Evolutionary conservation across 768 basidiomycete genomes (phyloP), one percentile per base, ranked within the genome.

Genomic region (Podaxis sp.): DNA sequence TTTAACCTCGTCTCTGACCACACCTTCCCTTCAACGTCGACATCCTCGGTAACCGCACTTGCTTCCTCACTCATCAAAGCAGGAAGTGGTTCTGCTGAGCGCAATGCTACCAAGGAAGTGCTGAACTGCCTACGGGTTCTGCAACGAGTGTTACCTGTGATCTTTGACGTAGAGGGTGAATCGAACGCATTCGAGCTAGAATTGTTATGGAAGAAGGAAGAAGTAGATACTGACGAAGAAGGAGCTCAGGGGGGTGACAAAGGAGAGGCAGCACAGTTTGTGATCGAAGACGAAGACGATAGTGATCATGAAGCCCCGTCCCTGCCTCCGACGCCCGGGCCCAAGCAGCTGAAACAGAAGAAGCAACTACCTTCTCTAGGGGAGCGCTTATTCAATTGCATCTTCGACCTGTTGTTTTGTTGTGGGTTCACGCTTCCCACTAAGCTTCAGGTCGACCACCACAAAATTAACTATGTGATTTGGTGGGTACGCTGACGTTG

Each of bases 121-220:
- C 80, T 99, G 50, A 98, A 97, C 70, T 95, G 94, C 70, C 71
- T 98, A n/a, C 85, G 96, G 29, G 85, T 98, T 7, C 82, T 99
- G 19, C 89, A 93, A 63, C 85, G 97, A 54, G 83, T 98, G 19
- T 77, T 98, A 15, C 96, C 96, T 2, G 87, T 96, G n/a, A 76
- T 98, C 47, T 95, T 96, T 68, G 91, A 90, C 68, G 78, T 86
- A 37, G 88, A 91, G 63, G 85, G 85, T 33, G 91, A 91, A 68
- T 79, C 85, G 1, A 87, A 84, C 67, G 68, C 80, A 13, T 88
- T 96, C 68, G 96, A 96, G 68, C 69, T 85, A 66, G 88, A 92
- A 67, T 79, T 95, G 1, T 74, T 98, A 29, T 98, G 96, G 94
- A 91, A 81, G 72, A 85, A 79, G 67, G 79, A 82, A 57, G 83